A percentile compares a stretch with the other conserved stretches of the same genome.
Evolutionary conservation across 805 yeast genomes (phyloP).

Genomic region (Cyberlindnera mrakii): DNA sequence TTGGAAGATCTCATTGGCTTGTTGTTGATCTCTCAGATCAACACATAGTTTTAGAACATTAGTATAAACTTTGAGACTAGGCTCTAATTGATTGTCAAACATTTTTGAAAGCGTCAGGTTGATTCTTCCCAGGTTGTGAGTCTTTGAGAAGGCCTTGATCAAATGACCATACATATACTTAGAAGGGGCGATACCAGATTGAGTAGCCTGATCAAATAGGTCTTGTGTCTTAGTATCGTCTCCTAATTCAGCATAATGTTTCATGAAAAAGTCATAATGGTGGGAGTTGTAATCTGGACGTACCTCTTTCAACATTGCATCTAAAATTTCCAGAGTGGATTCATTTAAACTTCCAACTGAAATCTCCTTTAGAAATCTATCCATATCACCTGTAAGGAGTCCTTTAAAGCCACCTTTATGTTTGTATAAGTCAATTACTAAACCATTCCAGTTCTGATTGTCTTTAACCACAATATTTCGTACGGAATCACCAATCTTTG

Average conservation of each 20-base stretch:
- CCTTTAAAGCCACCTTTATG: slow-evolving; percentile 31
- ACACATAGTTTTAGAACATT: slow-evolving; percentile 59
- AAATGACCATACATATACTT: slow-evolving; percentile 35
- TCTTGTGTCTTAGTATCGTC: slow-evolving; percentile 27
- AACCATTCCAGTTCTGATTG: slow-evolving; percentile 38
- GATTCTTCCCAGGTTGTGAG: slow-evolving; percentile 18
- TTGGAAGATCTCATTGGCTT: slow-evolving; percentile 72
- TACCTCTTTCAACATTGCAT: slow-evolving; percentile 26
- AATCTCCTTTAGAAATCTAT: slow-evolving; percentile 30
- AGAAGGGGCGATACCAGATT: slow-evolving; percentile 24
- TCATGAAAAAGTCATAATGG: slow-evolving; percentile 32
- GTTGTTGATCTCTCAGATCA: slow-evolving; percentile 40
- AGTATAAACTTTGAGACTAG: slow-evolving; percentile 43
- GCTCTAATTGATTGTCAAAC: slow-evolving; percentile 29
- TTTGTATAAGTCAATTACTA: slow-evolving; percentile 17
- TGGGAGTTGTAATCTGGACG: slow-evolving; percentile 1
- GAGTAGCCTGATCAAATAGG: slow-evolving; percentile 22
- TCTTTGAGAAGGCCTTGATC: slow-evolving; percentile 37
- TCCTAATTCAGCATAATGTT: slow-evolving; percentile 26
- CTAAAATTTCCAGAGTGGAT: slow-evolving; percentile 24
- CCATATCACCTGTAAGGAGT: slow-evolving; percentile 26
- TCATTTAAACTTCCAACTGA: slow-evolving; percentile 28
- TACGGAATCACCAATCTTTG: slow-evolving; percentile 36
- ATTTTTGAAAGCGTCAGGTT: slow-evolving; percentile 13
- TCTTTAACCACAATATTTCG: slow-evolving; percentile 34